Percentiles rank a stretch among this genome's conserved stretches.
These are phyloP conservation scores for Cryptococcus jaspeensis DNA, from an alignment of 1,284 basidiomycete genomes.

Conservation along the genomic window DNA sequence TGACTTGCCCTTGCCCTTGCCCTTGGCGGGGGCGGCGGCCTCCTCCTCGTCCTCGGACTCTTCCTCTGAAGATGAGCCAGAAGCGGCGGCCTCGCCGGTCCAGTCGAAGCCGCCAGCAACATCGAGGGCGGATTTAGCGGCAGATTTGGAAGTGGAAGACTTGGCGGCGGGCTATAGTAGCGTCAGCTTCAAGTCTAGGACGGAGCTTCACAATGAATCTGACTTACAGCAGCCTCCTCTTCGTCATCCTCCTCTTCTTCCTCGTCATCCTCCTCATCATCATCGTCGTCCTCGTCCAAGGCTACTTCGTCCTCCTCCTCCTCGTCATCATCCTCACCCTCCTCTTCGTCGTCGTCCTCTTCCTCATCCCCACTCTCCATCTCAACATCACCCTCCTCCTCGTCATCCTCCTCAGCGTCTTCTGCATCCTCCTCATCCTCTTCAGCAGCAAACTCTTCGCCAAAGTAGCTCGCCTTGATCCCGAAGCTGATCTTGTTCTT, in stretches of 20 bases:
- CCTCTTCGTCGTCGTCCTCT: constrained; percentile 28
- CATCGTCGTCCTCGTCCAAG: constrained; percentile 10
- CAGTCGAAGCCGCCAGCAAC: constrained; percentile 57
- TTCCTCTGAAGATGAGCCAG: constrained; percentile 12
- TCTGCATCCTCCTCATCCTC: constrained; percentile 44
- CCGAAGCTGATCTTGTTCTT: constrained; percentile 82
- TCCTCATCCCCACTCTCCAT: constrained; percentile 23
- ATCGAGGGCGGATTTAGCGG: constrained; percentile 42
- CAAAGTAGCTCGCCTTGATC: constrained; percentile 86
- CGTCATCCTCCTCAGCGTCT: constrained; percentile 53
- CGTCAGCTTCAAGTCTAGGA: constrained; percentile 1
- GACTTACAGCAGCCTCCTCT: constrained; percentile 11
- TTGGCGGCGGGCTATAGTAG: constrained; percentile 13
- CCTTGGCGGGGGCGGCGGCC: constrained; percentile 11
- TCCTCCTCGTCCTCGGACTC: constrained; percentile 27
- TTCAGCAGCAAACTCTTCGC: constrained; percentile 40
- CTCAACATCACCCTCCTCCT: constrained; percentile 48
- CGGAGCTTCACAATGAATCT: background rate
- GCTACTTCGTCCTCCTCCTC: constrained; percentile 27
- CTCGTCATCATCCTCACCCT: constrained; percentile 27
- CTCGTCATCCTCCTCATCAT: constrained; percentile 12
- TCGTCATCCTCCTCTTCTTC: constrained; percentile 19
- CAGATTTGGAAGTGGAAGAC: constrained; percentile 28
- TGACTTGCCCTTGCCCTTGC: constrained; percentile 26
- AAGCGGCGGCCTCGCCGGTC: constrained; percentile 48